Percentiles rank a stretch among this genome's conserved stretches.
Evolutionary conservation across 2,329 filamentous ascomycete genomes (phyloP).

Genomic region (Pseudovirgaria hyperparasitica): DNA sequence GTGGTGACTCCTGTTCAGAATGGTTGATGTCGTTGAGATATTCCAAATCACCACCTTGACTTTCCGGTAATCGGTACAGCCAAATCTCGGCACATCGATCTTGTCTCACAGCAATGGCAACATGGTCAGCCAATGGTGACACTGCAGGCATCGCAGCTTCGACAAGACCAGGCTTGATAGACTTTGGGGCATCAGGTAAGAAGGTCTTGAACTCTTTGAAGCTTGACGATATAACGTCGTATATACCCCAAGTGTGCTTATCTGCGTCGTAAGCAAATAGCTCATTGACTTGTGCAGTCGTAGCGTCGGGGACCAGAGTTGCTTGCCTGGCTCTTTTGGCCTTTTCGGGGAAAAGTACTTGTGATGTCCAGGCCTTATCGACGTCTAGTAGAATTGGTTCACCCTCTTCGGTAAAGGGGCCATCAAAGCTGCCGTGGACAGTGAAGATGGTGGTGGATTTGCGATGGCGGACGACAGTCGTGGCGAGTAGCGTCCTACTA

Average conservation of each 20-base stretch:
- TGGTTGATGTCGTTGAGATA: slow-evolving; percentile 15
- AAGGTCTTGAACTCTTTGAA: slow-evolving; percentile 27
- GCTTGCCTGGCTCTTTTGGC: slow-evolving; percentile 25
- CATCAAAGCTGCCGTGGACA: slow-evolving; percentile 25
- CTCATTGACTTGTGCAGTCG: slow-evolving; percentile 25
- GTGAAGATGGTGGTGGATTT: slow-evolving; percentile 25
- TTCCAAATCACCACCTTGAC: slow-evolving; percentile 12
- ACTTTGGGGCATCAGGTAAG: slow-evolving; percentile 23
- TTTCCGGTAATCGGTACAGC: slow-evolving; percentile 24
- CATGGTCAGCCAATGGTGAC: slow-evolving; percentile 23
- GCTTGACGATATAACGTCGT: slow-evolving; percentile 23
- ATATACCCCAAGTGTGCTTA: slow-evolving; percentile 27
- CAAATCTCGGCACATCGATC: slow-evolving; percentile 25
- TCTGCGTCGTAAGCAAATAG: slow-evolving; percentile 28
- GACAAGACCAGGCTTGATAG: slow-evolving; percentile 24
- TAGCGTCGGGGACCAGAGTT: slow-evolving; percentile 23
- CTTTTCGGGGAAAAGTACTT: slow-evolving; percentile 28
- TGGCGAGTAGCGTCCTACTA: slow-evolving; percentile 25
- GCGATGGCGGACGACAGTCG: slow-evolving; percentile 22
- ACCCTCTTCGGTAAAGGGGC: slow-evolving; percentile 27
- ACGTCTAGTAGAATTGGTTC: slow-evolving; percentile 22
- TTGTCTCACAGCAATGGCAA: slow-evolving; percentile 25
- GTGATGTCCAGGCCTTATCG: slow-evolving; percentile 24
- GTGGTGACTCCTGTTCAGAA: slow-evolving; percentile 14
- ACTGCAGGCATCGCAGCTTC: slow-evolving; percentile 29